phyloP scores from a whole-genome alignment of 441 rosid species.

The Croton setiger region DNA sequence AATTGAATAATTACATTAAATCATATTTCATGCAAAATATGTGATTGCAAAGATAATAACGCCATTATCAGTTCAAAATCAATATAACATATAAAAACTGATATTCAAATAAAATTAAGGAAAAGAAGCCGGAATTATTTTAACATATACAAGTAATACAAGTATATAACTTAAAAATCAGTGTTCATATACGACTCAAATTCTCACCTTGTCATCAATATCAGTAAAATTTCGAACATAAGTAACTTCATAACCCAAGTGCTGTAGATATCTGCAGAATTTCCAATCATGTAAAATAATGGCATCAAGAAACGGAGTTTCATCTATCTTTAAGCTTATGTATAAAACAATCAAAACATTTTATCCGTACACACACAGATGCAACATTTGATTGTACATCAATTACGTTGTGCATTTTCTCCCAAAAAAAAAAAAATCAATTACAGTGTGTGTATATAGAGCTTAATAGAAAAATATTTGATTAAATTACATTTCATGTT shows the following conservation, averaged over 20 bases:
- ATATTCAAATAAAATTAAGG: neutral
- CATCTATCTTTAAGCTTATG: neutral
- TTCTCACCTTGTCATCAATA: neutral
- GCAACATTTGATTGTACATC: neutral
- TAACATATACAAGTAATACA: neutral
- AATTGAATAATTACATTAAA: too few species aligned
- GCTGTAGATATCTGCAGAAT: neutral
- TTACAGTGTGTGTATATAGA: too few species aligned
- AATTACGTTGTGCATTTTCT: neutral
- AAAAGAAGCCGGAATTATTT: neutral
- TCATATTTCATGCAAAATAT: neutral
- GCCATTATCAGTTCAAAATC: neutral
- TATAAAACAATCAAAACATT: neutral
- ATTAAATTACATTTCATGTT: neutral
- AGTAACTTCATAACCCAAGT: constrained; percentile 36
- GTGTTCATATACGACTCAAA: neutral
- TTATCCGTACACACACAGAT: too few species aligned
- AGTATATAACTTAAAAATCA: neutral
- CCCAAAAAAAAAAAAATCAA: too few species aligned
- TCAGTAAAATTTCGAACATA: constrained; percentile 10
- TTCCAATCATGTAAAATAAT: constrained; percentile 11
- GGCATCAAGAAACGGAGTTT: neutral
- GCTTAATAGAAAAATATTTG: neutral
- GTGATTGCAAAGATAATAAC: neutral
- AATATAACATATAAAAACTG: neutral